phyloP scores from a whole-genome alignment of 345 rosid genomes.

The Garcia nutans region DNA sequence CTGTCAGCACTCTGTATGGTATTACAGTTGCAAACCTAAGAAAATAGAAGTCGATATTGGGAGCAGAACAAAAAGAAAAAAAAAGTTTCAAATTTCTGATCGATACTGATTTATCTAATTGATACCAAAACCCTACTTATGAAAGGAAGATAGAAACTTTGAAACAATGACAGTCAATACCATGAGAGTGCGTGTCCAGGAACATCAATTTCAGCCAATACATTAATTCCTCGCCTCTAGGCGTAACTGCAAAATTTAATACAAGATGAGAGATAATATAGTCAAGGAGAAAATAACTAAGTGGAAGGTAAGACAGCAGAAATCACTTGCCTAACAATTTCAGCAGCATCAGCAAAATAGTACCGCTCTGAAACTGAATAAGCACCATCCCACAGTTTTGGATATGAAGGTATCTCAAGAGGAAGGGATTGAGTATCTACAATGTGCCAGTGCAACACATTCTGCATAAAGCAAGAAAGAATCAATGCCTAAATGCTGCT shows the following conservation, averaged over 20 bases:
- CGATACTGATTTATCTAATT: too few species aligned
- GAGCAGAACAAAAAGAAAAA: background rate
- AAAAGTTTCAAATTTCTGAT: background rate
- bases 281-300: background rate
- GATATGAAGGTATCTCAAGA: conserved; percentile 68
- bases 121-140: background rate
- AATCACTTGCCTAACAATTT: conserved; percentile 52
- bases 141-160: conserved; percentile 8
- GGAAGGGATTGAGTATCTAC: conserved; percentile 70
- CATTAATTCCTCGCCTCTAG: conserved; percentile 51
- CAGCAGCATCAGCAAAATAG: conserved; percentile 61
- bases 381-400: conserved; percentile 73
- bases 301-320: conserved; percentile 10
- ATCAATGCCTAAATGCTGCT: background rate
- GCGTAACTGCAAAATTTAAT: conserved; percentile 49
- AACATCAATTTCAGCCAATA: conserved; percentile 72
- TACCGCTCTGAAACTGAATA: conserved; percentile 57
- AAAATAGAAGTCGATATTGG: background rate
- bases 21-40: too few species aligned
- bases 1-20: too few species aligned
- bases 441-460: conserved; percentile 80
- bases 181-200: conserved; percentile 82
- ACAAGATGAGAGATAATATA: conserved; percentile 10
- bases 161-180: conserved; percentile 28
- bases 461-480: conserved; percentile 35